A percentile compares a stretch with the other conserved stretches of the same genome.
Conservation (phyloP, 441 rosid genomes). For the Euphorbia corollata region DNA sequence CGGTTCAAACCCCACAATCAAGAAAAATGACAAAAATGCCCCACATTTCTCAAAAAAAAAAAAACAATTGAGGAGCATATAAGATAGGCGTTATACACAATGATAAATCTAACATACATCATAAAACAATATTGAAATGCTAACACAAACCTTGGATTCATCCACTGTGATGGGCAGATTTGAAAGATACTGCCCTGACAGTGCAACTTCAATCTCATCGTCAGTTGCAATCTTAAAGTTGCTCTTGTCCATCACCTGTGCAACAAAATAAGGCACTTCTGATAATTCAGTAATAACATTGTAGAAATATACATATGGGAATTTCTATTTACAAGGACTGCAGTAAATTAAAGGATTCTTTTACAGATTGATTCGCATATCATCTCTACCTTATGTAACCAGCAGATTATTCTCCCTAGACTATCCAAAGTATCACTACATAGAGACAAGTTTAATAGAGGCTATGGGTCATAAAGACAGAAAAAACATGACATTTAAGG, state of each 20-base stretch:
- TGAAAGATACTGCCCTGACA: constrained; percentile 73
- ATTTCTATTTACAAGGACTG: background rate
- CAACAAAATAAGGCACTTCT: constrained; percentile 17
- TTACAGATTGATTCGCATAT: background rate
- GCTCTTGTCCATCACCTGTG: constrained; percentile 84
- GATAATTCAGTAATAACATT: constrained; percentile 21
- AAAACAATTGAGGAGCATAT: constrained; percentile 10
- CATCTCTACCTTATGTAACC: background rate
- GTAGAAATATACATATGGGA: background rate
- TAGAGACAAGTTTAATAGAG: background rate
- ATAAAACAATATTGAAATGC: background rate
- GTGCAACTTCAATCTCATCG: constrained; percentile 82
- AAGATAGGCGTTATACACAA: constrained; percentile 8
- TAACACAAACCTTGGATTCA: constrained; percentile 62
- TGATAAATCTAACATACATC: background rate
- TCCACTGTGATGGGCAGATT: constrained; percentile 79
- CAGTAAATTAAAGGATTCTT: background rate
- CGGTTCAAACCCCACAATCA: no score
- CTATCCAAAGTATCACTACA: background rate
- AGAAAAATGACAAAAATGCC: no score
- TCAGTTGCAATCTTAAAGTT: constrained; percentile 73
- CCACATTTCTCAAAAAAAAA: no score
- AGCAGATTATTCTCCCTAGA: background rate
- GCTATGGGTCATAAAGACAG: background rate
- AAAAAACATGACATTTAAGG: background rate